Conservation (phyloP, 2,329 filamentous ascomycete genomes). For the Arachnomyces sp. region DNA sequence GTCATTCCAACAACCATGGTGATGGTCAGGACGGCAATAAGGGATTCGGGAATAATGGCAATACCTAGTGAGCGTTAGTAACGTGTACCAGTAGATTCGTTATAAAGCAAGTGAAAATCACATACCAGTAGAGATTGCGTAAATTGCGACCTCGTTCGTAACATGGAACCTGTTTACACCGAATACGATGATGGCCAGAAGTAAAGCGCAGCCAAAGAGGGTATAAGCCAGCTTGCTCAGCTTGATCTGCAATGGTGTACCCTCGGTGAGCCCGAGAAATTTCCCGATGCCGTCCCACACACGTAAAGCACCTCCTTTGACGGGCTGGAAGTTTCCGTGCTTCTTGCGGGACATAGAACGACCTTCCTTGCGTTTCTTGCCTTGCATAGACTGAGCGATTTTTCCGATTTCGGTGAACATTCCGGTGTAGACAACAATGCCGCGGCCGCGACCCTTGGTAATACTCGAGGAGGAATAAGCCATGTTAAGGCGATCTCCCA, state of each 20-base stretch:
- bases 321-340: slow-evolving; percentile 36
- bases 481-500: slow-evolving; percentile 54
- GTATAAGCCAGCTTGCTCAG: slow-evolving; percentile 77
- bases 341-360: slow-evolving; percentile 41
- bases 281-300: slow-evolving; percentile 43
- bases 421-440: slow-evolving; percentile 52
- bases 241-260: slow-evolving; percentile 78
- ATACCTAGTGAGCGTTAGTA: slow-evolving; percentile 31
- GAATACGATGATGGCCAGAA: slow-evolving; percentile 57
- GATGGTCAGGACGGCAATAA: slow-evolving; percentile 57
- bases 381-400: slow-evolving; percentile 51
- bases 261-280: slow-evolving; percentile 56
- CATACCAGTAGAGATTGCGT: slow-evolving; percentile 48
- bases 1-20: slow-evolving; percentile 53
- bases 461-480: slow-evolving; percentile 55
- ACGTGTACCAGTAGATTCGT: slow-evolving; percentile 2
- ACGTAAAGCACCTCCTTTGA: slow-evolving; percentile 45
- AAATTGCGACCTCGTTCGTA: slow-evolving; percentile 52
- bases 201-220: slow-evolving; percentile 64
- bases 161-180: slow-evolving; percentile 51
- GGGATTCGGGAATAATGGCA: slow-evolving; percentile 56
- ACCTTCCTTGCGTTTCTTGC: slow-evolving; percentile 36
- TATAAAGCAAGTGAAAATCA: slow-evolving; percentile 1
- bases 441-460: slow-evolving; percentile 52
- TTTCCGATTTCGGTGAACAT: slow-evolving; percentile 57